These are phyloP conservation scores for Pseudotulostoma volvatum DNA, from an alignment of 495 filamentous ascomycete genomes.

Conservation along the genomic window DNA sequence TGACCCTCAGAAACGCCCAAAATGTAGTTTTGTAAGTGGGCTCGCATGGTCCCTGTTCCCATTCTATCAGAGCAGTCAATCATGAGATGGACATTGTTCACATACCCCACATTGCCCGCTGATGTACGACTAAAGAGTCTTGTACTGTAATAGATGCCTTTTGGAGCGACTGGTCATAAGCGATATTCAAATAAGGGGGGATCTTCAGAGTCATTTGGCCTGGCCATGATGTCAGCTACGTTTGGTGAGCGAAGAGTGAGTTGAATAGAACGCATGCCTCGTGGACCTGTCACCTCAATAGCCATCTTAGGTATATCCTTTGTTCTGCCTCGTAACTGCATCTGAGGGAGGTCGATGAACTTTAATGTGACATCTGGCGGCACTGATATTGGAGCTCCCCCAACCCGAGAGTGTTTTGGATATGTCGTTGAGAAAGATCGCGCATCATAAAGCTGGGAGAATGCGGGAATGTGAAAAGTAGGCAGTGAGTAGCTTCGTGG, in stretches of 20 bases:
- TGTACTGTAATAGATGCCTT: constrained; percentile 51
- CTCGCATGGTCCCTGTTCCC: constrained; percentile 60
- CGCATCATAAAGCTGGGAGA: constrained; percentile 32
- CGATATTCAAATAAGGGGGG: constrained; percentile 55
- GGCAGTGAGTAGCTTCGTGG: constrained; percentile 33
- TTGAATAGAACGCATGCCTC: constrained; percentile 32
- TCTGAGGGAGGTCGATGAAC: constrained; percentile 40
- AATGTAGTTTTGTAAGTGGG: constrained; percentile 78
- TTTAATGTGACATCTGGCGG: constrained; percentile 66
- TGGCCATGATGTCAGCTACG: constrained; percentile 12
- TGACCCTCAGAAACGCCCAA: constrained; percentile 92
- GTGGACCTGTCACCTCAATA: constrained; percentile 55
- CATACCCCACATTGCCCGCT: constrained; percentile 97
- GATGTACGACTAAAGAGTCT: constrained; percentile 45
- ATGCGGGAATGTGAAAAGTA: constrained; percentile 59
- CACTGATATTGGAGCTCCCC: constrained; percentile 61
- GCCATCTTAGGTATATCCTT: constrained; percentile 38
- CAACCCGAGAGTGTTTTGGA: constrained; percentile 58
- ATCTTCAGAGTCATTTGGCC: constrained; percentile 56
- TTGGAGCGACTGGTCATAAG: constrained; percentile 39
- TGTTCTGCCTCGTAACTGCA: constrained; percentile 30
- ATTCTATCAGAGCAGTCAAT: not conserved
- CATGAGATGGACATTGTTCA: constrained; percentile 3
- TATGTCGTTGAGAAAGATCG: constrained; percentile 59
- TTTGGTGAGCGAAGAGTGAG: constrained; percentile 2